Conservation (phyloP, 176 grass and related monocot genomes). For the Eragrostis nindensis region DNA sequence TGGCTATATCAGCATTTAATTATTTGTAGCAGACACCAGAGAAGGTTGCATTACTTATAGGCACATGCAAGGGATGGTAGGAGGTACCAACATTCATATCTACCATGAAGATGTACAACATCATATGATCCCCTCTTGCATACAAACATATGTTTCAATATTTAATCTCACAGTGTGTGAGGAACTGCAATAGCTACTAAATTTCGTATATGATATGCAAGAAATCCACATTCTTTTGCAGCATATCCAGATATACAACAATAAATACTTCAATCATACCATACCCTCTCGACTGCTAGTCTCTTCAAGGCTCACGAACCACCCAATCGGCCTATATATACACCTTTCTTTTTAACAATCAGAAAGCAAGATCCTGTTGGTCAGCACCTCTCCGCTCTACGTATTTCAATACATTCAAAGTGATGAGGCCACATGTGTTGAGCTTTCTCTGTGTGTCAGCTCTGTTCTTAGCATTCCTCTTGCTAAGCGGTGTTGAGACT, state of each 20-base stretch:
- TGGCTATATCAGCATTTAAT: no score
- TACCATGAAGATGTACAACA: not conserved
- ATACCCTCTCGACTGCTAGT: not conserved
- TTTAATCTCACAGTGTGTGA: not conserved
- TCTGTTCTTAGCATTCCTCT: not conserved
- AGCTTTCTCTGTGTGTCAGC: not conserved
- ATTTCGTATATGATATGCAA: not conserved
- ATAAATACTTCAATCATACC: not conserved
- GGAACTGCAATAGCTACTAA: not conserved
- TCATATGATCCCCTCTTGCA: no score
- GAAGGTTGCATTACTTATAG: no score
- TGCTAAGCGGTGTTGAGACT: not conserved
- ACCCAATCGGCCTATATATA: not conserved
- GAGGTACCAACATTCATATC: not conserved
- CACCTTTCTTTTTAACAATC: not conserved
- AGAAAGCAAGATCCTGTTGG: not conserved
- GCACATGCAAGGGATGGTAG: not conserved
- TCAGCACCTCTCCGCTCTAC: not conserved
- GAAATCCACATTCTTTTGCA: not conserved
- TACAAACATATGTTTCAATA: not conserved
- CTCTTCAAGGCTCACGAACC: not conserved
- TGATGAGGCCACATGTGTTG: not conserved
- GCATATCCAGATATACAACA: not conserved
- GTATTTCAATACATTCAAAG: not conserved
- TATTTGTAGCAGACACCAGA: no score